These are phyloP conservation scores for Castanea mollissima DNA, from an alignment of 306 rosid genomes.

Conservation along the genomic window DNA sequence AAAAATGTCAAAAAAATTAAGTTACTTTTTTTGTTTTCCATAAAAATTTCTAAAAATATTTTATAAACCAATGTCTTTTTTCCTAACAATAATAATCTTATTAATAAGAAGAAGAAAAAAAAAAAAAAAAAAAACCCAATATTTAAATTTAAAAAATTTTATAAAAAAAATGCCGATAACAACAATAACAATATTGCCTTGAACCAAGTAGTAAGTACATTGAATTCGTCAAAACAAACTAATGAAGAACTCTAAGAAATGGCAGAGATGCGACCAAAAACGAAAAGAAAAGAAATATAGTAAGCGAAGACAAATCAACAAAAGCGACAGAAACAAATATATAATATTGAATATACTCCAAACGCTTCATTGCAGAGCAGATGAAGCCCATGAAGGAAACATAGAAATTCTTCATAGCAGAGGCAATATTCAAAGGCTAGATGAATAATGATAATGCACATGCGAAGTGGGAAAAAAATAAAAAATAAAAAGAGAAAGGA, in stretches of 20 bases:
- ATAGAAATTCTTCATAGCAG: neutral
- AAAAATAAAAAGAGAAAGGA: neutral
- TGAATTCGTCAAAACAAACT: neutral
- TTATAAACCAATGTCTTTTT: too few species aligned
- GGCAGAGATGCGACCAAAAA: neutral
- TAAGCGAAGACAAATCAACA: neutral
- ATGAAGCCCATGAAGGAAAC: neutral
- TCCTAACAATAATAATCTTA: too few species aligned
- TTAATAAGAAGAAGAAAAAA: too few species aligned
- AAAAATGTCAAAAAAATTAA: too few species aligned
- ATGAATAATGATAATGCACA: neutral
- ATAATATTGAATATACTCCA: neutral
- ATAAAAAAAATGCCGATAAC: too few species aligned
- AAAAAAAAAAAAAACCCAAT: too few species aligned
- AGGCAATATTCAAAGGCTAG: neutral
- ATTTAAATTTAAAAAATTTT: too few species aligned
- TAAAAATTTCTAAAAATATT: too few species aligned
- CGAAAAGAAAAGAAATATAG: neutral
- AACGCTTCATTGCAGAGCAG: conserved; percentile 9
- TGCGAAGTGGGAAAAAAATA: neutral
- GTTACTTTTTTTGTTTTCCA: too few species aligned
- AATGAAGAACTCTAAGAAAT: neutral
- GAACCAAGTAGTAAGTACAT: neutral
- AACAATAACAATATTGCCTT: too few species aligned
- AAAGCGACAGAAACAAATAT: neutral